Evolutionary conservation across 106 monocot genomes (phyloP).

Genomic region (Dioscorea dumetorum): DNA sequence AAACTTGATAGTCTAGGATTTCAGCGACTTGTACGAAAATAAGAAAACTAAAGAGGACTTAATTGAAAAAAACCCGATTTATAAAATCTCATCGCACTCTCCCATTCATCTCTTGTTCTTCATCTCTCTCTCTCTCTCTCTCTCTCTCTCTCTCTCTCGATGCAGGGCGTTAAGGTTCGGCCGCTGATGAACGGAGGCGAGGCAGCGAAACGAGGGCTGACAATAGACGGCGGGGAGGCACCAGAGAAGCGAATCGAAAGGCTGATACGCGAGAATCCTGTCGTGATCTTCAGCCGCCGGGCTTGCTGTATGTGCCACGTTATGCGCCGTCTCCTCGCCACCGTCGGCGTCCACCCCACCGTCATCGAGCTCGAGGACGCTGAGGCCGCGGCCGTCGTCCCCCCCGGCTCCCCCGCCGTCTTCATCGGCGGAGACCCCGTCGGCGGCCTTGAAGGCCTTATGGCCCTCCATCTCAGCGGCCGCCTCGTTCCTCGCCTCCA

Average conservation of each 20-base stretch:
- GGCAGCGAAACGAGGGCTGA: background rate
- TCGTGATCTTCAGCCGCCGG: conserved; percentile 7
- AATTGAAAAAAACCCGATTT: background rate
- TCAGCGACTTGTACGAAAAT: background rate
- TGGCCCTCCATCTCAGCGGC: conserved; percentile 12
- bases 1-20: background rate
- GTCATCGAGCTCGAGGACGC: conserved; percentile 10
- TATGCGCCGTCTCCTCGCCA: background rate
- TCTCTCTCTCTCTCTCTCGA: conserved; percentile 1
- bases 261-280: conserved; percentile 7
- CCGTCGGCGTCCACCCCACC: conserved; percentile 7
- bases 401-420: conserved; percentile 4
- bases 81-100: background rate
- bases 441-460: conserved; percentile 5
- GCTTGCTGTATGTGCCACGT: conserved; percentile 16
- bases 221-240: conserved; percentile 6
- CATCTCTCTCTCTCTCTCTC: background rate
- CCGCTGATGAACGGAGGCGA: background rate
- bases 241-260: conserved; percentile 8
- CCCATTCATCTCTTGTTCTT: background rate
- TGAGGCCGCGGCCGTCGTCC: background rate
- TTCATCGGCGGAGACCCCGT: conserved; percentile 9
- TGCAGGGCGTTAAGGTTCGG: conserved; percentile 3
- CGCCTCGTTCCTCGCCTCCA: conserved; percentile 7
- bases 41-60: too few relatives aligned